These are phyloP conservation scores for Coemansia umbellata DNA, from an alignment of 192 early-diverging fungal species.

Conservation along the genomic window DNA sequence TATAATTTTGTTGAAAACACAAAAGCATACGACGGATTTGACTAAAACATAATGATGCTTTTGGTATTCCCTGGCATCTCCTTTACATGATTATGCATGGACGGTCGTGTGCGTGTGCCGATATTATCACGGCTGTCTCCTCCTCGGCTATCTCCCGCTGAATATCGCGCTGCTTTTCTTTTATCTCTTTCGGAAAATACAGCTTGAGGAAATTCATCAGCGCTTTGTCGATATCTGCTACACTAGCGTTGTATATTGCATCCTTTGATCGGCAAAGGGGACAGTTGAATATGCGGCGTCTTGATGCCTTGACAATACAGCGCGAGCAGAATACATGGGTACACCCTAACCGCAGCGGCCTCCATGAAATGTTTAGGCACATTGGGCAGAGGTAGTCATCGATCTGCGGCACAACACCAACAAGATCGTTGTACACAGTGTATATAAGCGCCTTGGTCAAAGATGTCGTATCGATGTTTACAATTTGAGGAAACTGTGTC, in stretches of 20 bases:
- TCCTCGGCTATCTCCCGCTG: constrained; percentile 61
- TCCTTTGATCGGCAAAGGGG: constrained; percentile 66
- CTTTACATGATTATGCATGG: constrained; percentile 39
- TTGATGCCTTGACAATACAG: constrained; percentile 72
- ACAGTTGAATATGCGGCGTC: constrained; percentile 61
- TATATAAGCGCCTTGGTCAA: constrained; percentile 58
- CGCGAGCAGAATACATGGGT: constrained; percentile 75
- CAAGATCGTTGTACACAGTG: constrained; percentile 59
- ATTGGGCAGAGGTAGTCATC: constrained; percentile 82
- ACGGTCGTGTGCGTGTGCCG: constrained; percentile 29
- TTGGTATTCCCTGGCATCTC: too few species aligned
- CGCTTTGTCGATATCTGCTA: constrained; percentile 58
- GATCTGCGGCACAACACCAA: constrained; percentile 73
- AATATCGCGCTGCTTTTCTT: constrained; percentile 63
- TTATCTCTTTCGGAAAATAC: constrained; percentile 76
- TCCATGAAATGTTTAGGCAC: constrained; percentile 69
- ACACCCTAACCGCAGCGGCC: constrained; percentile 73
- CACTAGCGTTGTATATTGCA: constrained; percentile 59
- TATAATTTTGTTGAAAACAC: too few species aligned
- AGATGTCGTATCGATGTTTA: constrained; percentile 29
- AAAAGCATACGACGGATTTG: too few species aligned
- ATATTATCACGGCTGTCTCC: constrained; percentile 57
- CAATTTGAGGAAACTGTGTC: constrained; percentile 41
- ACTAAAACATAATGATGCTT: too few species aligned
- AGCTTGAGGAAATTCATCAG: constrained; percentile 69